A percentile compares a stretch with the other conserved stretches of the same genome.
phyloP scores from a whole-genome alignment of 2,329 filamentous ascomycete species.

The Clonostachys byssicola region DNA sequence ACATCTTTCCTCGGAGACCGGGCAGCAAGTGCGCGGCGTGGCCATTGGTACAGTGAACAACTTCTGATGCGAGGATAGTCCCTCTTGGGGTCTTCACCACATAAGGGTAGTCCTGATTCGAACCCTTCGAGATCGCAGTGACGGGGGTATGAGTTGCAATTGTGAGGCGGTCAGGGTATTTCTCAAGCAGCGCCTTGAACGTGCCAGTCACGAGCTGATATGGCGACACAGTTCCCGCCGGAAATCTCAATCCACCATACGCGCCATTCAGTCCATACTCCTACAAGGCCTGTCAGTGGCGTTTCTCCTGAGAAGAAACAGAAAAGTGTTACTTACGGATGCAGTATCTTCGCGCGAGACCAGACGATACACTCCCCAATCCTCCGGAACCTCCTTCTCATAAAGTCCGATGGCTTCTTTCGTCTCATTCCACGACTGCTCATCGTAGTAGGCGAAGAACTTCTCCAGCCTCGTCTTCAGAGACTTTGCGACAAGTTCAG shows the following conservation, averaged over 20 bases:
- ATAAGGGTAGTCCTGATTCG: slow-evolving; percentile 21
- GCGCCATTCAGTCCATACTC: not conserved
- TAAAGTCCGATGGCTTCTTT: not conserved
- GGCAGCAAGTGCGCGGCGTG: slow-evolving; percentile 47
- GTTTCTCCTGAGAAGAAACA: not conserved
- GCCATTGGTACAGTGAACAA: slow-evolving; percentile 56
- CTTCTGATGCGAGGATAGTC: slow-evolving; percentile 35
- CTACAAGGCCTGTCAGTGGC: not conserved
- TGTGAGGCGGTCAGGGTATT: not conserved
- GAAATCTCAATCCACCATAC: not conserved
- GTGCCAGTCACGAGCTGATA: not conserved
- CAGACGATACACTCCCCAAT: not conserved
- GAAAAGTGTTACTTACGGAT: not conserved
- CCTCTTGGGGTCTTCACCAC: slow-evolving; percentile 39
- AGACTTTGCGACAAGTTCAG: not conserved
- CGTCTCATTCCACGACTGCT: slow-evolving; percentile 1
- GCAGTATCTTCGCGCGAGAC: not conserved
- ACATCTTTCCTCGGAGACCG: slow-evolving; percentile 28
- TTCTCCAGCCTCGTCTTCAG: not conserved
- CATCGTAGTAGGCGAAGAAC: slow-evolving; percentile 1
- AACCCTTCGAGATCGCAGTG: not conserved
- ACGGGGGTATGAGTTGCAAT: not conserved
- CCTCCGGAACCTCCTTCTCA: slow-evolving; percentile 1
- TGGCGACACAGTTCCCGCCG: slow-evolving; percentile 1
- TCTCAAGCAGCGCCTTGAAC: not conserved